Base-by-base conservation (phyloP, 1,284 basidiomycete genomes). In the Caloboletus firmus region DNA sequence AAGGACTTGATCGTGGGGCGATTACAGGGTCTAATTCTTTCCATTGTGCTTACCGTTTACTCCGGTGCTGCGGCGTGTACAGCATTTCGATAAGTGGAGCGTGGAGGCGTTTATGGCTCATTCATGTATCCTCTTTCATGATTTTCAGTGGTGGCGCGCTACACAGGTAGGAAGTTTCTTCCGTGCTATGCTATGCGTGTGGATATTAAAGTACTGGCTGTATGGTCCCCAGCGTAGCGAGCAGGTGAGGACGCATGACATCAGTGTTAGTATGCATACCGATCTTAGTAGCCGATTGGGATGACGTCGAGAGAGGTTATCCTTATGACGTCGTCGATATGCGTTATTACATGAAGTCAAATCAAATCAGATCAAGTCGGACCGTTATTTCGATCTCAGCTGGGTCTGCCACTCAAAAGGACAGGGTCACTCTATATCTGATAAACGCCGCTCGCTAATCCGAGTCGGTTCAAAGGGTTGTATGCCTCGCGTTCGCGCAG, bases 121-220 rank as follows among this genome's bases (percentile, higher is more conserved):
- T 24, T 24, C 5, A 24, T 8, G 49, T 39, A 3, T 15, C 4
- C 17, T 52, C 26, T 10, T 53, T 43, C 57, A 58, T 57, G 58
- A 60, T 59, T 51, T 51, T 57, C 58, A 13, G 45, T 22, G 57
- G 52, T 44, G 46, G 35, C 34, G 26, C 43, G 44, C 36, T 39
- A 30, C 41, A 44, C 31, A 26, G 36, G 36, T 5, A 30, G 45
- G 31, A 36, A 26, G 39, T 24, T 15, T 40, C 40, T 17, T 11
- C 3, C 5, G 15, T 5, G 24, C 24, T 24, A 24, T 5, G 24
- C 24, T 24, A 24, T 24, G 15, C 15, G 24, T 17, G 9, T 40
- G 39, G 13, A 17, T 13, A 24, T 40, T 11, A 17, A 24, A 36
- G 35, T 5, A n/a, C 9, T 40, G 7, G 13, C 39, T 40, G 39